Evolutionary conservation across 208 protist species (phyloP), one percentile per base, ranked within the genome.

Genomic region (Wallacemonas sp.): DNA sequence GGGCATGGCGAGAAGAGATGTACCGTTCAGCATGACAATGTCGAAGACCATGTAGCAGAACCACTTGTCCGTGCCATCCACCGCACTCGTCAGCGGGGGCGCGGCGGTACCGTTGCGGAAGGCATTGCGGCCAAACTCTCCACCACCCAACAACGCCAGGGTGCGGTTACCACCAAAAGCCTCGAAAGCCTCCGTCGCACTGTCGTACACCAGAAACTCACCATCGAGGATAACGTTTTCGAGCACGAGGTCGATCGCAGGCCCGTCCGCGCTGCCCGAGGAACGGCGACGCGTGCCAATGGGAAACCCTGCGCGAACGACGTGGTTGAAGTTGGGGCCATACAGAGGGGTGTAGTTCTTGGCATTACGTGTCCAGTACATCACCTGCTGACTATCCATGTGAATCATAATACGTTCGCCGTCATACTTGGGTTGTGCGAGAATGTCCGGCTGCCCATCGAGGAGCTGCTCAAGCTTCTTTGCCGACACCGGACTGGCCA

Each of bases 381-480:
- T 73, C 29, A 79, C 30, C 27, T 38, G 41, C 15, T 67, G 10
- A 0, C 32, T 29, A 54, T 76, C 68, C 37, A 64, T 45, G 72
- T 91, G 83, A 3, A 90, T 36, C 67, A 83, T 68, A 8, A 87
- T 79, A 12, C 83, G 71, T 64, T 90, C 83, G 1, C 85, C 85
- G 41, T 92, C 85, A 74, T 85, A 92, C 76, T 92, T 92, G 19
- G 75, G 72, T 62, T 92, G 82, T 27, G 87, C 42, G 0, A 81
- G 21, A 21, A 81, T 26, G 5, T 64, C 54, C 10, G 15, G 21
- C 12, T 71, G 65, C 19, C 12, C 26, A 12, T n/a, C 33, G 9
- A 90, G 54, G n/a, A 83, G 39, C n/a, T 61, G 26, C 22, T 68
- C 41, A 19, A 90, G 58, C 71, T 81, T 77, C 41, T 63, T 63